A percentile compares a stretch with the other conserved stretches of the same genome.
These are phyloP conservation scores for Camellia japonica DNA, from an alignment of 148 eudicot species.

Conservation along the genomic window DNA sequence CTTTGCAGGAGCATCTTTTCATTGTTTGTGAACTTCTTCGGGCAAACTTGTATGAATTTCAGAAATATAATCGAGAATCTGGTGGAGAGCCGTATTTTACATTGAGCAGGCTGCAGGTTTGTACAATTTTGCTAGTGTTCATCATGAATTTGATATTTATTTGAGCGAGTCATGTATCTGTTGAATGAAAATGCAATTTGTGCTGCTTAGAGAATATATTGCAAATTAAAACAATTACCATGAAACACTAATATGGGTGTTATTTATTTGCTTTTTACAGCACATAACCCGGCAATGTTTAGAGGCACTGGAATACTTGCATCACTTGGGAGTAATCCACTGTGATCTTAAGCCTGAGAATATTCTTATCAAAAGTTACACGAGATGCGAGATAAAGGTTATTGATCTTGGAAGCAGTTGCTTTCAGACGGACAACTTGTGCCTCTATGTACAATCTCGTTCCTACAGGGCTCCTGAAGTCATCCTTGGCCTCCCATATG, in stretches of 20 bases:
- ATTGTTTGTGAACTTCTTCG: slow-evolving; percentile 94
- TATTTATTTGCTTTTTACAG: slow-evolving; percentile 31
- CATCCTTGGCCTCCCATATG: slow-evolving; percentile 90
- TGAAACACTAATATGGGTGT: slow-evolving; percentile 1
- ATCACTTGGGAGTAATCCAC: slow-evolving; percentile 78
- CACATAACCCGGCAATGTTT: slow-evolving; percentile 77
- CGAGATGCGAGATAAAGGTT: slow-evolving; percentile 87
- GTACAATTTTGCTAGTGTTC: not conserved
- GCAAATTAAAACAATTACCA: not conserved
- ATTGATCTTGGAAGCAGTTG: slow-evolving; percentile 99
- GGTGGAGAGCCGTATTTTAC: slow-evolving; percentile 90
- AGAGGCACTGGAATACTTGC: slow-evolving; percentile 86
- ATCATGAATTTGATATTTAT: not conserved
- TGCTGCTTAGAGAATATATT: not conserved
- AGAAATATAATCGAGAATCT: slow-evolving; percentile 83
- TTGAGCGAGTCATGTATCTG: not conserved
- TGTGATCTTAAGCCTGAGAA: slow-evolving; percentile 98
- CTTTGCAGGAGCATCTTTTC: slow-evolving; percentile 84
- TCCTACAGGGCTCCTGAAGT: slow-evolving; percentile 98
- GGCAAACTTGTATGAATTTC: slow-evolving; percentile 95
- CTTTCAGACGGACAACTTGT: slow-evolving; percentile 69
- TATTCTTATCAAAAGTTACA: slow-evolving; percentile 80
- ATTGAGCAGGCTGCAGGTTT: slow-evolving; percentile 73
- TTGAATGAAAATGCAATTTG: not conserved
- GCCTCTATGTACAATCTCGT: slow-evolving; percentile 89